These are phyloP conservation scores for Sungouiella thailandica DNA, from an alignment of 805 yeast genomes.

Conservation along the genomic window DNA sequence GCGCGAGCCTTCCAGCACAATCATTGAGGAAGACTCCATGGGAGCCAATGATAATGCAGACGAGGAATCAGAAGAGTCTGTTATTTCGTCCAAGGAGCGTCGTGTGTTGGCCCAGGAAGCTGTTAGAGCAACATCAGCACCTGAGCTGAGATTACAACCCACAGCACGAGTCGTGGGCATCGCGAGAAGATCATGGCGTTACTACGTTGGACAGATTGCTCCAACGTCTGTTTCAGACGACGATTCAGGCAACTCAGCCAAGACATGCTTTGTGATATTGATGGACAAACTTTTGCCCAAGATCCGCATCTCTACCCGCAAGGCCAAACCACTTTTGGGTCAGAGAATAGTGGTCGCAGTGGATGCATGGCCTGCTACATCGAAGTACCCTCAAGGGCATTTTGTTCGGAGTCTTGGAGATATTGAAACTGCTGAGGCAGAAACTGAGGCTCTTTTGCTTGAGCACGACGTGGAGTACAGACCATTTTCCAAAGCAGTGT, in stretches of 20 bases:
- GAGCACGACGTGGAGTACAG: slow-evolving; percentile 97
- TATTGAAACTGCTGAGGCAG: slow-evolving; percentile 89
- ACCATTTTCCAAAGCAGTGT: slow-evolving; percentile 88
- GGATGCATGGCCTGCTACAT: slow-evolving; percentile 85
- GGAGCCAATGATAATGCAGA: slow-evolving; percentile 60
- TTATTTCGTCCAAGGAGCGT: slow-evolving; percentile 67
- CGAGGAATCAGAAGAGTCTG: slow-evolving; percentile 44
- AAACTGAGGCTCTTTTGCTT: slow-evolving; percentile 86
- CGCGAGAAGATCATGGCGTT: slow-evolving; percentile 88
- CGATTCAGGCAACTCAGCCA: slow-evolving; percentile 57
- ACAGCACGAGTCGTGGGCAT: slow-evolving; percentile 91
- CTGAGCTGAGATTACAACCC: slow-evolving; percentile 62
- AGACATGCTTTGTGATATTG: slow-evolving; percentile 75
- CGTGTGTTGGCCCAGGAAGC: slow-evolving; percentile 75
- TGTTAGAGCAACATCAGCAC: slow-evolving; percentile 44
- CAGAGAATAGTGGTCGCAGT: slow-evolving; percentile 88
- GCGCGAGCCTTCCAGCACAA: slow-evolving; percentile 78
- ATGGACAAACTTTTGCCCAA: slow-evolving; percentile 90
- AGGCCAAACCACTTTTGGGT: slow-evolving; percentile 76
- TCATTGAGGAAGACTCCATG: slow-evolving; percentile 68
- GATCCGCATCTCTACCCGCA: slow-evolving; percentile 80
- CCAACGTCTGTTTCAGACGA: slow-evolving; percentile 63
- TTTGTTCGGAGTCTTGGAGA: slow-evolving; percentile 86
- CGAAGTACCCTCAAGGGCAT: slow-evolving; percentile 91
- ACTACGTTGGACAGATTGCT: slow-evolving; percentile 90